These are phyloP conservation scores for Metarhizium robertsii DNA, from an alignment of 2,329 filamentous ascomycete genomes.

Conservation along the genomic window DNA sequence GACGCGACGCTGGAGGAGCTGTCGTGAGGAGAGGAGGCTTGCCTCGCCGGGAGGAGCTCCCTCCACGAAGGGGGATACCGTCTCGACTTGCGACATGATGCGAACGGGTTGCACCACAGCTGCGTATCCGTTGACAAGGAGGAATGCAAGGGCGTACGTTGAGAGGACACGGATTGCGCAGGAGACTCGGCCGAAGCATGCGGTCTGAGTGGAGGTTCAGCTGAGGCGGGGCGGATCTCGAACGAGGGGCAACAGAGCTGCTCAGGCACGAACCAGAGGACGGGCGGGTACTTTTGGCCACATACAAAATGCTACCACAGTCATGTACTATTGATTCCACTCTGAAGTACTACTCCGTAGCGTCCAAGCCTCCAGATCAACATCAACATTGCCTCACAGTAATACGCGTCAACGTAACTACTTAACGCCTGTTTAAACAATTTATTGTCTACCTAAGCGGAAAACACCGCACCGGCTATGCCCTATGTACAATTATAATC, in stretches of 20 bases:
- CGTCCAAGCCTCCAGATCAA: too few species aligned
- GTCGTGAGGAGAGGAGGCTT: constrained; percentile 22
- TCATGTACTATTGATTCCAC: background rate
- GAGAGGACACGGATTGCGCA: background rate
- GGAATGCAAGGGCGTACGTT: background rate
- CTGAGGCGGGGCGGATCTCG: constrained; percentile 14
- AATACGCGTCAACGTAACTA: background rate
- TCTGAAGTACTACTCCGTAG: background rate
- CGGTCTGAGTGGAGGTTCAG: constrained; percentile 2
- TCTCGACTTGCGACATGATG: constrained; percentile 29
- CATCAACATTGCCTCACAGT: too few species aligned
- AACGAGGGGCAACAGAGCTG: background rate
- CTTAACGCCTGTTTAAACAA: background rate
- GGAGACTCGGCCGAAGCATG: background rate
- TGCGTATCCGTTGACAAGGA: background rate
- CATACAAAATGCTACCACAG: background rate
- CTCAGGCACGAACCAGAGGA: background rate
- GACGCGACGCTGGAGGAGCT: constrained; percentile 8
- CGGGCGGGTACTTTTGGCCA: background rate
- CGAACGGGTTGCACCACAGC: background rate
- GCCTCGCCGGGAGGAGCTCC: constrained; percentile 96
- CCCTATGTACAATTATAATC: constrained; percentile 2
- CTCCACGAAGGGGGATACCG: constrained; percentile 77
- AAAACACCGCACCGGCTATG: background rate
- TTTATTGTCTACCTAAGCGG: background rate